These are phyloP conservation scores for Mucor mucedo DNA, from an alignment of 371 early-diverging fungal species.

Conservation along the genomic window DNA sequence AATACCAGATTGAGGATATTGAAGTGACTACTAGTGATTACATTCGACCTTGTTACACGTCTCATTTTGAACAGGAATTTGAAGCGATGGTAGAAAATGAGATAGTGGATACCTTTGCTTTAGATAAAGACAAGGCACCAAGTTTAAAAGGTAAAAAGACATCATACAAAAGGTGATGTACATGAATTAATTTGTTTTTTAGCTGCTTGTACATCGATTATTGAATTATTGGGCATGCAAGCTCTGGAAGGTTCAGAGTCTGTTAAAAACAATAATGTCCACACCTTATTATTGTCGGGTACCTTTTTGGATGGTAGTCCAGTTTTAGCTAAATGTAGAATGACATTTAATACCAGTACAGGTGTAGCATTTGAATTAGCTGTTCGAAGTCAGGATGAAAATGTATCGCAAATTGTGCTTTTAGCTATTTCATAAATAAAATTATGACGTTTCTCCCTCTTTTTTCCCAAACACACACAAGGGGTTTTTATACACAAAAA, in stretches of 20 bases:
- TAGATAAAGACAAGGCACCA: constrained; percentile 71
- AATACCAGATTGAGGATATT: constrained; percentile 90
- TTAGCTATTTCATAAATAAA: constrained; percentile 64
- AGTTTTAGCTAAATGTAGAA: constrained; percentile 78
- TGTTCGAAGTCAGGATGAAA: constrained; percentile 70
- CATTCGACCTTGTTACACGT: constrained; percentile 78
- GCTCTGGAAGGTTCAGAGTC: constrained; percentile 72
- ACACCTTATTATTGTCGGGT: constrained; percentile 84
- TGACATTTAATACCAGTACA: constrained; percentile 79
- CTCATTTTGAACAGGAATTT: constrained; percentile 71
- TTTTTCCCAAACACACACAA: background rate
- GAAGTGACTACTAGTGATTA: constrained; percentile 90
- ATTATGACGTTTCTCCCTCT: background rate
- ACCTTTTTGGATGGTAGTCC: constrained; percentile 78
- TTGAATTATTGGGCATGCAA: constrained; percentile 84
- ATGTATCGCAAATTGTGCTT: constrained; percentile 74
- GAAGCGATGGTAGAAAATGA: constrained; percentile 73
- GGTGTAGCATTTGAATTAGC: constrained; percentile 92
- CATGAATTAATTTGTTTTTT: constrained; percentile 6
- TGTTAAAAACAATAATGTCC: constrained; percentile 76
- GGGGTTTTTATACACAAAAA: background rate
- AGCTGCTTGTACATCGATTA: constrained; percentile 70
- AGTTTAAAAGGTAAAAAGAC: constrained; percentile 69
- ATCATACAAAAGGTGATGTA: constrained; percentile 62
- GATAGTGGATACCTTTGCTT: constrained; percentile 86